Percentiles rank a stretch among this genome's conserved stretches.
Conservation (phyloP, 129 eudicot species). For the Deinandra increscens region DNA sequence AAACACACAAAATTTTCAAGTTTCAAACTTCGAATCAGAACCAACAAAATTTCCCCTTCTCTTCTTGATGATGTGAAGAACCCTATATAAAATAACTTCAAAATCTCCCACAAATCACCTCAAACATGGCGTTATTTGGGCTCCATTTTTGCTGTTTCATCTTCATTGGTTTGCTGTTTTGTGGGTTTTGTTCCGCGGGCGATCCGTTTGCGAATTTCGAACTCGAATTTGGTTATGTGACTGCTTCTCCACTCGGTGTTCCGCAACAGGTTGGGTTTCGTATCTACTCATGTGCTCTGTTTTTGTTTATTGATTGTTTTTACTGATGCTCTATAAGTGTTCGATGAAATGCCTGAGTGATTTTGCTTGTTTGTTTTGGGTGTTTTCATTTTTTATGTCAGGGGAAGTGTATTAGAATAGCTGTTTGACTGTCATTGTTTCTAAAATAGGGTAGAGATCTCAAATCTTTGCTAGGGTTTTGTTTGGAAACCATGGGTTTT, state of each 20-base stretch:
- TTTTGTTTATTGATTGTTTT: conserved; percentile 4
- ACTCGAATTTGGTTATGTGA: conserved; percentile 65
- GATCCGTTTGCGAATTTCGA: conserved; percentile 57
- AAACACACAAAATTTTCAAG: conserved; percentile 22
- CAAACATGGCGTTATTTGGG: conserved; percentile 30
- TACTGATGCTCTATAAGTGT: background rate
- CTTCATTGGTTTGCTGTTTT: conserved; percentile 31
- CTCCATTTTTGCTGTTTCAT: conserved; percentile 20
- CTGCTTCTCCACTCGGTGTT: conserved; percentile 92
- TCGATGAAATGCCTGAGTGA: conserved; percentile 16
- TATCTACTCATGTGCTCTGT: conserved; percentile 7
- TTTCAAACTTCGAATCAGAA: background rate
- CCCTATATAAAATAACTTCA: conserved; percentile 23
- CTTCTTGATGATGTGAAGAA: conserved; percentile 18
- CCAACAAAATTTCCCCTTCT: background rate
- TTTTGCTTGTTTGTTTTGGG: background rate
- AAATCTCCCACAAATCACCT: conserved; percentile 15
- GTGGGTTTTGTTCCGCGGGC: conserved; percentile 43
- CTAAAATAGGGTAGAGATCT: background rate
- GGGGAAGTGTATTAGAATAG: too few relatives aligned
- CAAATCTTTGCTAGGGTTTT: background rate
- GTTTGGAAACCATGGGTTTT: background rate
- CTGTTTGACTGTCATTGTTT: too few relatives aligned
- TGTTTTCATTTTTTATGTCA: too few relatives aligned
- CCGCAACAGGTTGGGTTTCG: conserved; percentile 66